Conservation (phyloP, 805 yeast genomes). For the Maudiozyma barnettii region DNA sequence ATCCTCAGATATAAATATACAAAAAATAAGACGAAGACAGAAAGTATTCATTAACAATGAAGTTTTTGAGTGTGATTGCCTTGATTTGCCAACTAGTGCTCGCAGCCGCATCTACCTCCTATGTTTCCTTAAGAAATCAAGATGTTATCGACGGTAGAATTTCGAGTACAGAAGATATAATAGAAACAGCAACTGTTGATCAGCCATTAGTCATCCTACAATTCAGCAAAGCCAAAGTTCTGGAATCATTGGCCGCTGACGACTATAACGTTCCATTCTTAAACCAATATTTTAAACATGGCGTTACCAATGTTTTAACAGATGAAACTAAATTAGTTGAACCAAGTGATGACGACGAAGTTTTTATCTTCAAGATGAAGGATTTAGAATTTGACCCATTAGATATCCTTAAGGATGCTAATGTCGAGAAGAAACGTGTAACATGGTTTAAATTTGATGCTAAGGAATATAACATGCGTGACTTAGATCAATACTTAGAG, state of each 20-base stretch:
- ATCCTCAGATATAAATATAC: no score
- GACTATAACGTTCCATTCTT: constrained; percentile 12
- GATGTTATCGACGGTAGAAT: neutral
- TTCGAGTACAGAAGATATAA: constrained; percentile 3
- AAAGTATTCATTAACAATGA: neutral
- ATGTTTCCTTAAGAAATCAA: constrained; percentile 5
- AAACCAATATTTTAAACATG: constrained; percentile 12
- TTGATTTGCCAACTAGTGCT: constrained; percentile 1
- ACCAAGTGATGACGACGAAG: neutral
- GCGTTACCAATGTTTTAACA: constrained; percentile 8
- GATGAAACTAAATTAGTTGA: constrained; percentile 4
- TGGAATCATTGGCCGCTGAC: constrained; percentile 6
- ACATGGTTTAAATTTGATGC: constrained; percentile 19
- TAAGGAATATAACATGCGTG: constrained; percentile 15
- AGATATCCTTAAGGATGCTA: constrained; percentile 14
- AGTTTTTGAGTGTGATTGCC: neutral
- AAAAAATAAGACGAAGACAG: no score
- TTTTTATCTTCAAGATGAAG: constrained; percentile 2
- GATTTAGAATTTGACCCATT: constrained; percentile 15
- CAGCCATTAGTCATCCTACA: constrained; percentile 21
- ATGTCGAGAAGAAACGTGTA: constrained; percentile 12
- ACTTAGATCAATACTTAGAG: constrained; percentile 23
- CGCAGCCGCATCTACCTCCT: constrained; percentile 6
- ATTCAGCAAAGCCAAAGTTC: constrained; percentile 13
- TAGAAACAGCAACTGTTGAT: constrained; percentile 6